Evolutionary conservation across 441 rosid genomes (phyloP), one percentile per base, ranked within the genome.

Genomic region (Dalechampia spathulata): DNA sequence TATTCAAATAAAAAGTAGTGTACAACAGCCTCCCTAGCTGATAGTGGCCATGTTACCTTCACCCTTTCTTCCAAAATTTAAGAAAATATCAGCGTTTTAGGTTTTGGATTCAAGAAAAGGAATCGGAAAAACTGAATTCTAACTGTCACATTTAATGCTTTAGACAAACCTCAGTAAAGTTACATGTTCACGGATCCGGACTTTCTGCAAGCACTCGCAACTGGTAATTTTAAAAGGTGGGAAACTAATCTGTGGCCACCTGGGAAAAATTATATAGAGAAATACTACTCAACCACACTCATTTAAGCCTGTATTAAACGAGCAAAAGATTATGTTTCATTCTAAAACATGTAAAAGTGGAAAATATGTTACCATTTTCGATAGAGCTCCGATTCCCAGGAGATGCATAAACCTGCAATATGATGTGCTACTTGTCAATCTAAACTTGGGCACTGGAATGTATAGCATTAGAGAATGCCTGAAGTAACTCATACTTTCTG

Each of bases 21-120:
- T 56, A 85, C 63, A 52, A 87, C 49, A 13, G 85, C 81, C 74
- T 94, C 97, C 78, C 99, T 78, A 34, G 86, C 70, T 40, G 86
- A 58, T 50, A 94, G 65, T 22, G 96, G 99, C 99, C 98, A 94
- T 6, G 92, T 61, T 52, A 86, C 76, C 92, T 94, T 94, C 94
- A 90, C 71, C 82, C 99, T 87, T 87, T 83, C 90, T 86, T 84
- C 78, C 87, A 66, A 64, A 82, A 83, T 72, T 68, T 66, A 47
- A 54, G 28, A 49, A 45, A 63, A 69, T 49, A 70, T 70, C 57
- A 85, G 72, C 69, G 52, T 49, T 46, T 57, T 52, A 39, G 42
- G 54, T 49, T 43, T 58, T 46, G n/a, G 45, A 49, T 41, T 52
- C 48, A 62, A 57, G 52, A 32, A 52, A 39, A 62, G 41, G 49